A percentile compares a stretch with the other conserved stretches of the same genome.
phyloP scores from a whole-genome alignment of 2,329 filamentous ascomycete genomes.

The Fusarium anthophilum region DNA sequence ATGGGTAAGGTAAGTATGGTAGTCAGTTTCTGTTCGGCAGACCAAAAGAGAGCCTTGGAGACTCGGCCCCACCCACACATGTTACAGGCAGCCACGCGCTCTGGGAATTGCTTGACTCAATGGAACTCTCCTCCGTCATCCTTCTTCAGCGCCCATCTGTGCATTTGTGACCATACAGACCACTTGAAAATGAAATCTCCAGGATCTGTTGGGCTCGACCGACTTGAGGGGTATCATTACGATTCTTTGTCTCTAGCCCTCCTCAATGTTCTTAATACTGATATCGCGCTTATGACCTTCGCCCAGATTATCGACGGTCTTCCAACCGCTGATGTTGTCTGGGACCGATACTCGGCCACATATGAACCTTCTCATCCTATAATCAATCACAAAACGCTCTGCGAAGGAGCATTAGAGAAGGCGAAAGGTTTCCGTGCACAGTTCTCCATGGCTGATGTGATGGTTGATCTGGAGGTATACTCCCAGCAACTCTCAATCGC shows the following conservation, averaged over 20 bases:
- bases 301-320: conserved; percentile 29
- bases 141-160: neutral
- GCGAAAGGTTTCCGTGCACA: too few relatives aligned
- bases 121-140: neutral
- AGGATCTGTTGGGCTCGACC: neutral
- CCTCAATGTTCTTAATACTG: conserved; percentile 12
- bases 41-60: too few relatives aligned
- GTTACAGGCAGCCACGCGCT: neutral
- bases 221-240: neutral
- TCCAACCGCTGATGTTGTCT: neutral
- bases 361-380: neutral
- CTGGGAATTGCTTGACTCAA: neutral
- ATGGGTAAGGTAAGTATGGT: too few relatives aligned
- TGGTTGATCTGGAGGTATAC: too few relatives aligned
- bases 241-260: neutral
- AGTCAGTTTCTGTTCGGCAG: too few relatives aligned
- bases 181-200: neutral
- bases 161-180: neutral
- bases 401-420: neutral
- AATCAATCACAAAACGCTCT: neutral
- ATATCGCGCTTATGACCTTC: conserved; percentile 10
- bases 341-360: neutral
- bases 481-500: too few relatives aligned
- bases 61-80: neutral
- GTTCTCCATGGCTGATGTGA: too few relatives aligned